Base-by-base conservation (phyloP, 2,329 filamentous ascomycete genomes). In the Aspergillus fumigatus region DNA sequence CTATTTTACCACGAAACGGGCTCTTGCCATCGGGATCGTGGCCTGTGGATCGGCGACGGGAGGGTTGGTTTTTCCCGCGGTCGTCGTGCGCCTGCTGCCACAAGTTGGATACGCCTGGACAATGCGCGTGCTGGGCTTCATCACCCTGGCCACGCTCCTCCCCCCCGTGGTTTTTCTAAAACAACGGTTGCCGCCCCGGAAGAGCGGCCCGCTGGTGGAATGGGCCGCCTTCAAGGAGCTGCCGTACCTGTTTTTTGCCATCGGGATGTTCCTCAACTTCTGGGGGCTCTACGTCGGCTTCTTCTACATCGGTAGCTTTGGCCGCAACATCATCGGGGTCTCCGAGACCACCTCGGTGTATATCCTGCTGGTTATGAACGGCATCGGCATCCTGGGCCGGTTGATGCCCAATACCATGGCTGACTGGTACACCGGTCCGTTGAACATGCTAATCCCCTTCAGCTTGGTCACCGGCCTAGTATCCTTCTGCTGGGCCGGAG, bases 311-410 rank as follows among this genome's bases (percentile, higher is more conserved):
- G 73, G 73, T 27, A 75, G 70, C 50, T 79, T 76, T 62, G 71
- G 68, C 47, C 72, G 70, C 32, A 63, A 72, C 25, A 62, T 74
- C 48, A 70, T 80, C 43, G 73, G 73, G 2, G 65, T 79, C 2
- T 70, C 73, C 0, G 72, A 78, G 53, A 65, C 70, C 1, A 72
- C 74, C 52, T 79, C 84, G 4, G 79, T 88, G 51, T 81, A 86
- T 63, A 69, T 89, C 7, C 74, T 90, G 11, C 77, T 89, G 26
- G 75, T 89, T 3, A 75, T 88, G 65, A 90, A 89, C 70, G 85
- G 82, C 21, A 77, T 85, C 10, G 84, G 86, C 1, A 55, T 84
- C 14, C 56, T 82, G 2, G 84, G 85, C 9, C 82, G 87, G 0
- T 57, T 88, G 10, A 60, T 84, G 0, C 85, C 85, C 0, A 84